Evolutionary conservation across 768 basidiomycete genomes (phyloP).

Genomic region (Suillus fuscotomentosus): DNA sequence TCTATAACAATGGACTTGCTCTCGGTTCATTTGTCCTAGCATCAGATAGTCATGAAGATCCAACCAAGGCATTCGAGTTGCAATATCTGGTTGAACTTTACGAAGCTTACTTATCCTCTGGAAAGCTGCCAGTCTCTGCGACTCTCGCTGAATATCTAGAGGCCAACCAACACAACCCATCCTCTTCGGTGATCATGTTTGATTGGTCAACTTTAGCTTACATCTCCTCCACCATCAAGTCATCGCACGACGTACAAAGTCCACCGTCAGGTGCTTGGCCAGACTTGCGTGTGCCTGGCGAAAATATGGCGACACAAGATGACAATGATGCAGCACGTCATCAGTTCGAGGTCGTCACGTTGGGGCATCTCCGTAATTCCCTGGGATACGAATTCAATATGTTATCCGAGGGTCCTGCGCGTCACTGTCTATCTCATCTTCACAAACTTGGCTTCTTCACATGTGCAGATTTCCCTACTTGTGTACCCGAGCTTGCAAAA

Average conservation of each 20-base stretch:
- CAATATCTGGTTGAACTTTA: constrained; percentile 52
- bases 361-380: constrained; percentile 59
- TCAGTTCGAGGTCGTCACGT: constrained; percentile 55
- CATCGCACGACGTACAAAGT: constrained; percentile 16
- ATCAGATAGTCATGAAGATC: constrained; percentile 31
- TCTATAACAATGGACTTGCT: constrained; percentile 64
- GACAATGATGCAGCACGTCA: constrained; percentile 31
- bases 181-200: constrained; percentile 55
- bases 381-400: constrained; percentile 61
- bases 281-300: constrained; percentile 35
- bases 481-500: constrained; percentile 20
- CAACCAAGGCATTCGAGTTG: constrained; percentile 57
- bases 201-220: constrained; percentile 67
- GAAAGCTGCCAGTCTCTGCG: constrained; percentile 41
- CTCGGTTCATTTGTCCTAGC: constrained; percentile 62
- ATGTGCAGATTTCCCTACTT: constrained; percentile 34
- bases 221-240: constrained; percentile 56
- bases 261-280: constrained; percentile 26
- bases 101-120: constrained; percentile 47
- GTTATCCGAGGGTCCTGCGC: constrained; percentile 49
- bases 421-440: constrained; percentile 56
- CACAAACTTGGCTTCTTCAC: constrained; percentile 62
- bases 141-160: constrained; percentile 52
- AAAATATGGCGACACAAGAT: constrained; percentile 35
- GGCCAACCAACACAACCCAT: constrained; percentile 42